Percentiles rank a stretch among this genome's conserved stretches.
phyloP scores from a whole-genome alignment of 495 filamentous ascomycete genomes.

The Aspergillus nidulans region DNA sequence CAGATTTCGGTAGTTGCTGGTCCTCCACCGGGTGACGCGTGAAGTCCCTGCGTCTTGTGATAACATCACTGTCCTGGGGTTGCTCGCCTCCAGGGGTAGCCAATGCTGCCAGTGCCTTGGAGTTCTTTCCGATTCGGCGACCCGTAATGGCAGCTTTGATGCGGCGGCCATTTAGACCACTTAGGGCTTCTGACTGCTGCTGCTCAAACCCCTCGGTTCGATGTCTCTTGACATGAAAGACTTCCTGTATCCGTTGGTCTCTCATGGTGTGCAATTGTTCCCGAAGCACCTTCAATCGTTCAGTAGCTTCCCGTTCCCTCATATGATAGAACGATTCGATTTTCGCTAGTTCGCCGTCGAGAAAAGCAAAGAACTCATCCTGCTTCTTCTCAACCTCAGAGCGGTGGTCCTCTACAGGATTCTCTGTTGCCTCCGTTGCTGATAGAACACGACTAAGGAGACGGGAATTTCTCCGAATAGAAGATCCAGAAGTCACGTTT shows the following conservation, averaged over 20 bases:
- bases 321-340: slow-evolving; percentile 78
- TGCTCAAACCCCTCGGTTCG: slow-evolving; percentile 22
- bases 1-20: slow-evolving; percentile 30
- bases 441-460: slow-evolving; percentile 39
- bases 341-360: slow-evolving; percentile 77
- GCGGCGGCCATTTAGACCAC: slow-evolving; percentile 21
- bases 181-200: slow-evolving; percentile 19
- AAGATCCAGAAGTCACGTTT: slow-evolving; percentile 15
- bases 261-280: slow-evolving; percentile 87
- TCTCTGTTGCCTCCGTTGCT: slow-evolving; percentile 25
- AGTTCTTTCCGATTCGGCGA: slow-evolving; percentile 52
- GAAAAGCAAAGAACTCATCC: slow-evolving; percentile 72
- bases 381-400: slow-evolving; percentile 56
- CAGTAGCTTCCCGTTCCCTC: slow-evolving; percentile 75
- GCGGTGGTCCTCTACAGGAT: slow-evolving; percentile 33
- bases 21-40: slow-evolving; percentile 47
- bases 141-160: slow-evolving; percentile 28
- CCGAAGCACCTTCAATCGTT: slow-evolving; percentile 63
- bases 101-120: slow-evolving; percentile 49
- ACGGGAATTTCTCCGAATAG: slow-evolving; percentile 24
- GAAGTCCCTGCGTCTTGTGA: slow-evolving; percentile 55
- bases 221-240: slow-evolving; percentile 35
- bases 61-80: slow-evolving; percentile 26
- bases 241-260: slow-evolving; percentile 67
- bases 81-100: slow-evolving; percentile 40